Base-by-base conservation (phyloP, 441 rosid genomes). In the Brassica balearica region DNA sequence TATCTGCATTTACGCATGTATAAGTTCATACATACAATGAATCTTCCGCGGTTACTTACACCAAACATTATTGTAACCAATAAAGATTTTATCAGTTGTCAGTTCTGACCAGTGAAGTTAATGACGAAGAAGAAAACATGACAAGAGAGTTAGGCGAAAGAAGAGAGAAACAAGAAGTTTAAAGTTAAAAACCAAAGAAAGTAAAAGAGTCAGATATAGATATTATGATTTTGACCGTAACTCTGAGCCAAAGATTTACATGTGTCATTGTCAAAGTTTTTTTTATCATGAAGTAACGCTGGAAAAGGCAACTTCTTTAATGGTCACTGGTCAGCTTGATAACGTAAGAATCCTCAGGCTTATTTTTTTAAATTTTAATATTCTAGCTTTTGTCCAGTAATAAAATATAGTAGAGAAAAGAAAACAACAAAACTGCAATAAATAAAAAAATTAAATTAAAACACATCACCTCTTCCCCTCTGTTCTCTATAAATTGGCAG, bases 401-500 rank as follows among this genome's bases (percentile, higher is more conserved):
- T 38, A 23, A 25, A 69, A 25, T 20, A 29, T 8, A 38, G 27
- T 0, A 19, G 19, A 19, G 19, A 19, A 19, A 14, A 56, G 62
- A 59, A 67, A 68, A 72, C 22, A 71, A 77, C 72, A 65, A 72
- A 78, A 72, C 11, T 8, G 0, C 5, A 8, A n/a, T 11, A 55
- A 85, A 82, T 58, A 5, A 83, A 81, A 22, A 82, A 43, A 58
- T 19, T 84, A 82, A 23, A 70, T 58, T 84, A 82, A 23, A 70
- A 71, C 73, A 71, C 78, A 84, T 75, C 86, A 85, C 77, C 76
- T 77, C 79, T 69, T 72, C 70, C 62, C 62, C 80, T 81, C 83
- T 81, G 51, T 55, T 75, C 76, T 74, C 72, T 80, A 80, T 80
- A 80, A 80, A 66, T 80, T 80, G 55, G 68, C 82, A 75, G 82